Conservation (phyloP, 768 basidiomycete genomes). For the button mushroom (Agaricus bisporus) region DNA sequence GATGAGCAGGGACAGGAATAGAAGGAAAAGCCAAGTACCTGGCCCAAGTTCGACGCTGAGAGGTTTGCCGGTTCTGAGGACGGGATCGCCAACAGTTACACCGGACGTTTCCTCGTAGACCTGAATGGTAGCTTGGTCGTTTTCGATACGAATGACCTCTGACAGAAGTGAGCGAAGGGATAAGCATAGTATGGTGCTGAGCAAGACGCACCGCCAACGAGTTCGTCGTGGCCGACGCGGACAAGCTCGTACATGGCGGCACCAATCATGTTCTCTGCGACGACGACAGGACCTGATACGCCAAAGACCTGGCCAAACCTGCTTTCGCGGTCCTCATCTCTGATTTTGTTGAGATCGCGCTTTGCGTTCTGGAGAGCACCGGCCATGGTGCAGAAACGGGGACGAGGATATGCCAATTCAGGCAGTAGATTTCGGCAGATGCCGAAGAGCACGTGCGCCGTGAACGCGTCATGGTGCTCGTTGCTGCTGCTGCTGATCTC, state of each 20-base stretch:
- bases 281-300: slow-evolving; percentile 97
- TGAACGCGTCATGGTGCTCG: slow-evolving; percentile 26
- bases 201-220: slow-evolving; percentile 75
- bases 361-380: slow-evolving; percentile 91
- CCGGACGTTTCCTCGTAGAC: slow-evolving; percentile 99
- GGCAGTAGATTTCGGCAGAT: slow-evolving; percentile 1
- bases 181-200: not conserved
- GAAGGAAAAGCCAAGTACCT: slow-evolving; percentile 41
- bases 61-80: slow-evolving; percentile 95
- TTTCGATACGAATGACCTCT: slow-evolving; percentile 99
- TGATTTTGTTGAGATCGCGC: slow-evolving; percentile 79
- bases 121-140: slow-evolving; percentile 97
- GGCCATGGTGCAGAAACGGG: slow-evolving; percentile 53
- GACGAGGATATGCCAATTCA: not conserved
- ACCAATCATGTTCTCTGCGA: slow-evolving; percentile 93
- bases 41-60: slow-evolving; percentile 97
- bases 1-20: not conserved
- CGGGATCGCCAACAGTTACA: slow-evolving; percentile 97
- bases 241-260: slow-evolving; percentile 98
- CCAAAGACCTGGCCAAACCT: slow-evolving; percentile 86
- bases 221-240: slow-evolving; percentile 96
- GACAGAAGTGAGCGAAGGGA: slow-evolving; percentile 8
- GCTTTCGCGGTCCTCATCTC: slow-evolving; percentile 86
- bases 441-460: slow-evolving; percentile 18
- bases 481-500: slow-evolving; percentile 8